Percentiles rank a stretch among this genome's conserved stretches.
Conservation (phyloP, 2,329 filamentous ascomycete genomes). For the Ceratocystis destructans region DNA sequence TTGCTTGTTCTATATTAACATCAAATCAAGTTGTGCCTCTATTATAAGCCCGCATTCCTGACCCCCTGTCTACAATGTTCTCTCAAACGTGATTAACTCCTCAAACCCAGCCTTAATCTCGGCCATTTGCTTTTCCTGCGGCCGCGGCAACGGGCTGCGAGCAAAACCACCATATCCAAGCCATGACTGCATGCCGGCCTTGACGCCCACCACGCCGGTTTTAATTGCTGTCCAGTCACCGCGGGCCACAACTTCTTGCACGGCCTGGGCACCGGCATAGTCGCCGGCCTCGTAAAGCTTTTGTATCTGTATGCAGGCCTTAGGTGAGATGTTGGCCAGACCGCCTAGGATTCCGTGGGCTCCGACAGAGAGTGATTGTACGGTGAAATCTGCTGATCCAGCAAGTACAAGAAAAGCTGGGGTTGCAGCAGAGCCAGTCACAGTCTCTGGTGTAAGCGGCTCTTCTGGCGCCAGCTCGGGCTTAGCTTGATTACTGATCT, state of each 20-base stretch:
- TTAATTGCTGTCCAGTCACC: constrained; percentile 35
- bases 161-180: constrained; percentile 30
- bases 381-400: constrained; percentile 32
- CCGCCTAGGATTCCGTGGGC: constrained; percentile 32
- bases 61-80: constrained; percentile 13
- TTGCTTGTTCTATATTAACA: too few species aligned
- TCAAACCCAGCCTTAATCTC: constrained; percentile 28
- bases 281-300: constrained; percentile 26
- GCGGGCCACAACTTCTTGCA: constrained; percentile 32
- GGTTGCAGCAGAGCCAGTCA: constrained; percentile 11
- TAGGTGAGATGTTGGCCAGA: constrained; percentile 29
- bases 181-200: constrained; percentile 33
- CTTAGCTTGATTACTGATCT: neutral
- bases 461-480: neutral
- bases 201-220: constrained; percentile 37
- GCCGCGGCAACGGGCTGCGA: constrained; percentile 29
- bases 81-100: constrained; percentile 26
- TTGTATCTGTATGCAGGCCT: constrained; percentile 28
- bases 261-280: constrained; percentile 26
- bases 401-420: constrained; percentile 30
- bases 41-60: too few species aligned
- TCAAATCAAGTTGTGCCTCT: too few species aligned
- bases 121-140: constrained; percentile 26
- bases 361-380: constrained; percentile 30
- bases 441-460: neutral